These are phyloP conservation scores for Acephala macrosclerotiorum DNA, from an alignment of 2,329 filamentous ascomycete genomes.

Conservation along the genomic window DNA sequence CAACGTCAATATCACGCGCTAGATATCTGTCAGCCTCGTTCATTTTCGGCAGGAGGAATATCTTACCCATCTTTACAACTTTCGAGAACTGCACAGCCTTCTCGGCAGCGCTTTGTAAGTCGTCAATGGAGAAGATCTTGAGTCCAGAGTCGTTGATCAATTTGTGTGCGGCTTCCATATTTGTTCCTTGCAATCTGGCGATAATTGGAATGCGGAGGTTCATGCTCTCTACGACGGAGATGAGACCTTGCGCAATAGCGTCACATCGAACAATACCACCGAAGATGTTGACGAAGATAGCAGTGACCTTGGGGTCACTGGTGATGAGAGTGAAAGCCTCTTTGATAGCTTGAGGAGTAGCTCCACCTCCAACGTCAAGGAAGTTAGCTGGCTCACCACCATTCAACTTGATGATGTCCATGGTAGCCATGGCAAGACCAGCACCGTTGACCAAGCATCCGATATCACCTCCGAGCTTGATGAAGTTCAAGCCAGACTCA, in stretches of 20 bases:
- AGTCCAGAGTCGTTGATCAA: conserved; percentile 95
- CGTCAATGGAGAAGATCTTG: conserved; percentile 99
- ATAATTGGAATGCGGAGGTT: conserved; percentile 97
- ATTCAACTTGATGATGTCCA: conserved; percentile 99
- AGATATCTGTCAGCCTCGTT: conserved; percentile 38
- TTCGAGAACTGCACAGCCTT: conserved; percentile 99
- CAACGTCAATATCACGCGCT: conserved; percentile 96
- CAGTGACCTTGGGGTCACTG: conserved; percentile 95
- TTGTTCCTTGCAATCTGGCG: conserved; percentile 96
- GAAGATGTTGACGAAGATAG: conserved; percentile 99
- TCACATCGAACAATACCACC: conserved; percentile 98
- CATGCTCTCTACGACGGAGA: conserved; percentile 93
- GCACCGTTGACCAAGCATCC: conserved; percentile 99
- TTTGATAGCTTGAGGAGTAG: conserved; percentile 95
- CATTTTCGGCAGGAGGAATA: conserved; percentile 1
- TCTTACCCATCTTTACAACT: conserved; percentile 96
- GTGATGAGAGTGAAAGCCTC: conserved; percentile 99
- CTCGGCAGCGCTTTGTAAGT: conserved; percentile 95
- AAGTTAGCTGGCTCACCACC: conserved; percentile 97
- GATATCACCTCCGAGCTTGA: conserved; percentile 99
- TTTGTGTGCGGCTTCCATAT: conserved; percentile 94
- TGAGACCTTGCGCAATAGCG: conserved; percentile 94
- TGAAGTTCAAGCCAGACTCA: conserved; percentile 96
- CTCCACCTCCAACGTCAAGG: conserved; percentile 97
- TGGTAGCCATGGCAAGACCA: conserved; percentile 99